A percentile compares a stretch with the other conserved stretches of the same genome.
Evolutionary conservation across 208 protist species (phyloP).

Genomic region (Tritrichomonas musculus): DNA sequence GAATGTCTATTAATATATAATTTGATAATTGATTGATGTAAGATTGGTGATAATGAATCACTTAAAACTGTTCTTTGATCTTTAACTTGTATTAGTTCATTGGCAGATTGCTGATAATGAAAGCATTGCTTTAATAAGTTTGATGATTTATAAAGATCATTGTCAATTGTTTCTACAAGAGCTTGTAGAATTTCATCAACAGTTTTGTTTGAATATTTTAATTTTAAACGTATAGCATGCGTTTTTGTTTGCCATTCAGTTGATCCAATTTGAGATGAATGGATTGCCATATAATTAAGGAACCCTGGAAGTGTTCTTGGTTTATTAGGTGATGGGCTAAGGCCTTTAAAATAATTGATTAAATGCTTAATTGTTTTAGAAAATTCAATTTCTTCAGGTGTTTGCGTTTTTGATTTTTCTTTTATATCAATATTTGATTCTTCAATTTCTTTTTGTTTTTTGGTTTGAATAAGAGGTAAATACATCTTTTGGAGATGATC

Average conservation of each 20-base stretch:
- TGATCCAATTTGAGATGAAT: not conserved
- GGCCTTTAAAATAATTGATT: not conserved
- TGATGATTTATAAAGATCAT: not conserved
- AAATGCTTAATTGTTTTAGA: not conserved
- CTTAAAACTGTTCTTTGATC: not conserved
- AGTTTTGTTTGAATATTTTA: not conserved
- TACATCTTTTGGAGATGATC: too few species aligned
- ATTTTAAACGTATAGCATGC: not conserved
- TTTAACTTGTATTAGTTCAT: not conserved
- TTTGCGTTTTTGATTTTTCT: too few species aligned
- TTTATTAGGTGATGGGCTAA: not conserved
- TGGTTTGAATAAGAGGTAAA: too few species aligned
- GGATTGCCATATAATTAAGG: not conserved
- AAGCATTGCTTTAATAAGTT: not conserved
- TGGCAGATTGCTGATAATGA: not conserved
- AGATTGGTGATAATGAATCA: not conserved
- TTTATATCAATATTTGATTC: too few species aligned
- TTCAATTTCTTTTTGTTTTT: too few species aligned
- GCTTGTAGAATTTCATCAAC: not conserved
- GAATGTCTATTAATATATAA: not conserved
- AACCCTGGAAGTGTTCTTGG: not conserved
- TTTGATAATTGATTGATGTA: not conserved
- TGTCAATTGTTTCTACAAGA: not conserved
- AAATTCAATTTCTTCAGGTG: not conserved
- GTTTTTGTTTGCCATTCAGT: not conserved